Evolutionary conservation across 176 grass and related monocot species (phyloP).

Genomic region (Tillandsia leiboldiana): DNA sequence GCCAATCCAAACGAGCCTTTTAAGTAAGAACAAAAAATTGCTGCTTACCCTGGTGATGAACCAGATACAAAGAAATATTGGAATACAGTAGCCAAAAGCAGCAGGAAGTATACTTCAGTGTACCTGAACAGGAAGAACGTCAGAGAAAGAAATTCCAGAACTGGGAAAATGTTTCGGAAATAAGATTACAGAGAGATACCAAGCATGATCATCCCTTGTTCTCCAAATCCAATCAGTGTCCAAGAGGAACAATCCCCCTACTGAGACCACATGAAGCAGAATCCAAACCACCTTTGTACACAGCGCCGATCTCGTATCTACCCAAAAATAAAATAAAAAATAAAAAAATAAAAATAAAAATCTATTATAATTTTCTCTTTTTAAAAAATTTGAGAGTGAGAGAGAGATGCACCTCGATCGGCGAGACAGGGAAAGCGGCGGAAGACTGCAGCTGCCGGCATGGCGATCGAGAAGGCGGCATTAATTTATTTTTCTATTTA

Average conservation of each 20-base stretch:
- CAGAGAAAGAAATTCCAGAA: not conserved
- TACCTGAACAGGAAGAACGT: conserved; percentile 20
- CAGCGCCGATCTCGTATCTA: conserved; percentile 22
- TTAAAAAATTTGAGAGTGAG: too few species aligned
- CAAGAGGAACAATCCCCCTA: conserved; percentile 23
- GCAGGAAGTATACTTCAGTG: conserved; percentile 17
- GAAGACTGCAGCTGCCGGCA: not conserved
- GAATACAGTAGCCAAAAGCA: conserved; percentile 26
- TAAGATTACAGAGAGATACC: conserved; percentile 15
- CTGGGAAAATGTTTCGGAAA: not conserved
- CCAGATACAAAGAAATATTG: conserved; percentile 28
- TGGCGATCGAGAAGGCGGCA: too few species aligned
- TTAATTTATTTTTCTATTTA: too few species aligned
- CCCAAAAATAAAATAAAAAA: not conserved
- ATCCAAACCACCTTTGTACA: conserved; percentile 23
- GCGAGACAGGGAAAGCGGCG: conserved; percentile 24
- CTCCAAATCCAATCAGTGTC: conserved; percentile 18
- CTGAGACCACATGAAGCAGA: conserved; percentile 16
- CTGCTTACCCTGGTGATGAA: conserved; percentile 30
- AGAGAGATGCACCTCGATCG: conserved; percentile 1
- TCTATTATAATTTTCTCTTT: too few species aligned
- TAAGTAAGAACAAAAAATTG: too few species aligned
- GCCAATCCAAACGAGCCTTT: too few species aligned
- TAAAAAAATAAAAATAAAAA: too few species aligned
- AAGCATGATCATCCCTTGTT: conserved; percentile 19